These are phyloP conservation scores for Incumbomyces lentus DNA, from an alignment of 2,329 filamentous ascomycete genomes.

Conservation along the genomic window DNA sequence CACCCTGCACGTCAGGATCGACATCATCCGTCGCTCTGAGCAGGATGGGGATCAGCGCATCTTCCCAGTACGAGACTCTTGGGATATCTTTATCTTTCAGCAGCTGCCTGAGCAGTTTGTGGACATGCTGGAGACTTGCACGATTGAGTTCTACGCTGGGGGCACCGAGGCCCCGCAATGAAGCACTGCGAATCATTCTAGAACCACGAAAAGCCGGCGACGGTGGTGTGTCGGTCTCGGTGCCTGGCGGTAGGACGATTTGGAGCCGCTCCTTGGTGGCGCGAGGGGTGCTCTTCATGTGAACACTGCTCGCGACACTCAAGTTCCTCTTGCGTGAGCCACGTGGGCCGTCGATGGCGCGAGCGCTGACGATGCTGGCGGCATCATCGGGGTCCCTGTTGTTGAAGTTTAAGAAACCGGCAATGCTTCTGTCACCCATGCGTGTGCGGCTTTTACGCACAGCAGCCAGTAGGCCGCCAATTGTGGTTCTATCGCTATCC, in stretches of 20 bases:
- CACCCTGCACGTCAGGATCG: slow-evolving; percentile 77
- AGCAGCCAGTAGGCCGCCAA: slow-evolving; percentile 61
- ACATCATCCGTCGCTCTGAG: slow-evolving; percentile 89
- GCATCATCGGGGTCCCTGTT: slow-evolving; percentile 52
- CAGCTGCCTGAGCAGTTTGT: slow-evolving; percentile 72
- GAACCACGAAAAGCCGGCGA: slow-evolving; percentile 28
- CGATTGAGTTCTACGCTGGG: slow-evolving; percentile 76
- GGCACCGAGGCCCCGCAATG: slow-evolving; percentile 63
- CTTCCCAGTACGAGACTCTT: slow-evolving; percentile 72
- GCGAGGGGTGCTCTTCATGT: slow-evolving; percentile 62
- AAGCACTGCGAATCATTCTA: slow-evolving; percentile 64
- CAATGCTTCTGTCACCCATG: slow-evolving; percentile 63
- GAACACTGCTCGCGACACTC: slow-evolving; percentile 68
- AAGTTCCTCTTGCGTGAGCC: slow-evolving; percentile 66
- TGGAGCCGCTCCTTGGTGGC: slow-evolving; percentile 46
- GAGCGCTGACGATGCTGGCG: slow-evolving; percentile 53
- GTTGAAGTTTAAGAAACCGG: slow-evolving; percentile 55
- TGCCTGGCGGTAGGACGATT: slow-evolving; percentile 29
- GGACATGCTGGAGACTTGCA: slow-evolving; percentile 79
- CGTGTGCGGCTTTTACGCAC: slow-evolving; percentile 66
- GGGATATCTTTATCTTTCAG: slow-evolving; percentile 66
- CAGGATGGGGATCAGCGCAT: slow-evolving; percentile 78
- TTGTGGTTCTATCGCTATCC: slow-evolving; percentile 64
- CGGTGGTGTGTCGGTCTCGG: slow-evolving; percentile 39
- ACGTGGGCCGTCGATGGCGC: slow-evolving; percentile 50